Evolutionary conservation across 2,329 filamentous ascomycete genomes (phyloP).

Genomic region (Diaporthe aspalathi): DNA sequence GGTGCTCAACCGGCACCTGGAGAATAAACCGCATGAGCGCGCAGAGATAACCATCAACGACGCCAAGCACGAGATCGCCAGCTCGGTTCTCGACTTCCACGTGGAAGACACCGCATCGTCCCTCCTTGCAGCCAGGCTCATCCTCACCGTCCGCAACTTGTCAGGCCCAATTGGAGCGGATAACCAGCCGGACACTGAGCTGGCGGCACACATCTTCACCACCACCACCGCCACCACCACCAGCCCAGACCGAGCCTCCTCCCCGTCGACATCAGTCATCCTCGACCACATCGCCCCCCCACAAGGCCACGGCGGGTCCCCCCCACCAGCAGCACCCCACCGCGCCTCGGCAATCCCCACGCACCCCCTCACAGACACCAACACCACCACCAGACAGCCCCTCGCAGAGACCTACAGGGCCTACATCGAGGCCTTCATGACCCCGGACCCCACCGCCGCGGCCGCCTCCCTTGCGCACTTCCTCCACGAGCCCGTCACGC

Average conservation of each 20-base stretch:
- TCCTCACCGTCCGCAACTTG: slow-evolving; percentile 9
- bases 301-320: background rate
- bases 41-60: background rate
- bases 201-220: slow-evolving; percentile 19
- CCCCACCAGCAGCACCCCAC: background rate
- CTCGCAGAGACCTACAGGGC: slow-evolving; percentile 44
- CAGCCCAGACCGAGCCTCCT: background rate
- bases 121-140: slow-evolving; percentile 23
- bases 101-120: background rate
- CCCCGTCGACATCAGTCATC: background rate
- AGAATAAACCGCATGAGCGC: background rate
- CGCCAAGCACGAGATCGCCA: background rate
- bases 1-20: background rate
- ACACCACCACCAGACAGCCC: background rate
- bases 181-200: background rate
- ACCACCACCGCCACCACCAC: background rate
- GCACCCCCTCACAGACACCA: background rate
- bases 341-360: background rate
- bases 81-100: background rate
- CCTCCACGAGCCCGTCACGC: slow-evolving; percentile 45
- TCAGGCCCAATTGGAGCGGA: background rate
- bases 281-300: background rate
- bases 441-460: slow-evolving; percentile 42
- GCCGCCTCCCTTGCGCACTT: slow-evolving; percentile 43
- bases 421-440: slow-evolving; percentile 50